Evolutionary conservation across 176 grass and related monocot genomes (phyloP), one percentile per base, ranked within the genome.

Genomic region (Cenchrus americanus): DNA sequence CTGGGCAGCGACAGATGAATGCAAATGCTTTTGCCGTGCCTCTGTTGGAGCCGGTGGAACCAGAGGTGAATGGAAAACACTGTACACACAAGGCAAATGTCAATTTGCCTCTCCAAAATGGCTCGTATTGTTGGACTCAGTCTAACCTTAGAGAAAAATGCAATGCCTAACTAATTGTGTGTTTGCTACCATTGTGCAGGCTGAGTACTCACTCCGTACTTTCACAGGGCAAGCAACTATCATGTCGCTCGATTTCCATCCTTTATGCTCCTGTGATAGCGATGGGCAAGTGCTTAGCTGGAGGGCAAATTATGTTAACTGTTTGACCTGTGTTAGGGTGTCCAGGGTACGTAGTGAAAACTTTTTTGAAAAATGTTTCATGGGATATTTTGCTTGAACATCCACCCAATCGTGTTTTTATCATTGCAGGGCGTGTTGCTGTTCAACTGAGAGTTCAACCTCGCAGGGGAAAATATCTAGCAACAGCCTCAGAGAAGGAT

Each of bases 361-460:
- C 74, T 49, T 62, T 41, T 49, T 30, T 30, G 1, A 30, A 30
- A 30, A 30, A 23, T 48, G 8, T 72, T 15, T 60, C 22, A 64
- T 83, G 15, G 24, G 44, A 53, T 87, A 37, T 69, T 76, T 52
- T 88, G 32, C 43, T 63, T 30, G 78, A 84, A 71, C 27, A 30
- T 2, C 27, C 24, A 64, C 78, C 17, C 13, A 42, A 42, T 91
- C 8, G 7, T 69, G 37, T 88, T 24, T 70, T 42, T 52, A 15
- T 54, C 62, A 21, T 81, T 27, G 3, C 53, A 97, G 95, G 95
- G 77, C n/a, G n/a, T 75, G 92, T 87, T 66, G 92, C 89, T 81
- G 91, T 89, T 61, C 92, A 98, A 70, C 91, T 98, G 92, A 93
- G 95, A 91, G 95, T 95, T 89, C 95, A 98, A 84, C 93, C 92